Evolutionary conservation across 2,329 filamentous ascomycete species (phyloP).

Genomic region (Aspergillus piperis): DNA sequence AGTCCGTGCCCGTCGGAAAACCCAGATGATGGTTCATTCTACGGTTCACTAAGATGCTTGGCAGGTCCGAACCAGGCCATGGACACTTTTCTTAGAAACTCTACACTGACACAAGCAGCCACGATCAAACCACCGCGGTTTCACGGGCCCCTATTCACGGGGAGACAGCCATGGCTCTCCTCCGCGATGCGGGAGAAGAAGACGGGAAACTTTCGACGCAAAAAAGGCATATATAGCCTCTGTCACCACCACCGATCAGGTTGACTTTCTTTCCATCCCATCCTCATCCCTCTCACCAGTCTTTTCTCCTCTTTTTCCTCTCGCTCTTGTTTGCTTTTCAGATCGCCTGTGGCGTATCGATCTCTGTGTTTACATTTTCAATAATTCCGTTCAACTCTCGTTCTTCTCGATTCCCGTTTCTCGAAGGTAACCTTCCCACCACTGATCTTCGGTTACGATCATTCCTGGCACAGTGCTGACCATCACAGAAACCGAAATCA

Average conservation of each 20-base stretch:
- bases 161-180: background rate
- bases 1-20: background rate
- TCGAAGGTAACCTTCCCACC: background rate
- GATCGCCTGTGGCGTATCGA: background rate
- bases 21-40: background rate
- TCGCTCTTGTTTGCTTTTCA: background rate
- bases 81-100: constrained; percentile 1
- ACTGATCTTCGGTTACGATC: no score
- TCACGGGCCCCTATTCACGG: background rate
- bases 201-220: background rate
- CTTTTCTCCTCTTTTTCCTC: background rate
- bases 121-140: background rate
- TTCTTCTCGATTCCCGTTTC: constrained; percentile 2
- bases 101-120: background rate
- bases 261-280: background rate
- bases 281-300: background rate
- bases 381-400: background rate
- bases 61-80: background rate
- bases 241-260: background rate
- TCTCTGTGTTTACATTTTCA: background rate
- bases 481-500: background rate
- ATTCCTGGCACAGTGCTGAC: no score
- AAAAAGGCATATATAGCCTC: constrained; percentile 2
- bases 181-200: background rate
- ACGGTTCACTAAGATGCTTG: background rate